phyloP scores from a whole-genome alignment of 441 rosid genomes.

The Aleurites moluccanus region DNA sequence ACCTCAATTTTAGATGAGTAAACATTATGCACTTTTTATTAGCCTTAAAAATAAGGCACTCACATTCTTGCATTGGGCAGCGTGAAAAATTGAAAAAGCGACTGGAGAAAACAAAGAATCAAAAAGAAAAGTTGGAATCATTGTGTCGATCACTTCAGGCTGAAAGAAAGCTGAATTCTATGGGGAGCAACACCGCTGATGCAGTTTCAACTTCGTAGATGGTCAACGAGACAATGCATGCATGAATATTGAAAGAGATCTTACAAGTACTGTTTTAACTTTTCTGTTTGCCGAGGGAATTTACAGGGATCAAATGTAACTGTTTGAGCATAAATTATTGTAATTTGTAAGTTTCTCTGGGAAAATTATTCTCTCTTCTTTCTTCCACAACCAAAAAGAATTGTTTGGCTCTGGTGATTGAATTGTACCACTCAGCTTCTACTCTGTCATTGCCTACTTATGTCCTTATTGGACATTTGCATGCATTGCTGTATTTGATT shows the following conservation, averaged over 20 bases:
- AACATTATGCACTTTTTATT: not conserved
- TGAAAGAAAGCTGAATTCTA: slow-evolving; percentile 64
- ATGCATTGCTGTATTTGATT: no score
- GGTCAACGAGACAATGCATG: slow-evolving; percentile 13
- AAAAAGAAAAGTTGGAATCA: slow-evolving; percentile 88
- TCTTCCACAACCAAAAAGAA: not conserved
- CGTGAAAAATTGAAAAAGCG: slow-evolving; percentile 76
- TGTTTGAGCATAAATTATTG: not conserved
- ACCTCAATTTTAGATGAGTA: not conserved
- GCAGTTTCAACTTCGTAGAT: slow-evolving; percentile 15
- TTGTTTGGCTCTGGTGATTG: not conserved
- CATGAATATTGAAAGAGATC: not conserved
- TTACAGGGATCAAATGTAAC: not conserved
- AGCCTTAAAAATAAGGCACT: not conserved
- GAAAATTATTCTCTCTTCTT: not conserved
- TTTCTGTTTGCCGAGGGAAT: not conserved
- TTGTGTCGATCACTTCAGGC: slow-evolving; percentile 92
- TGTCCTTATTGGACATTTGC: no score
- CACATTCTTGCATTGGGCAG: slow-evolving; percentile 37
- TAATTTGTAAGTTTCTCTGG: slow-evolving; percentile 27
- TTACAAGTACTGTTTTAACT: not conserved
- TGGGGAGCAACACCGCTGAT: slow-evolving; percentile 30
- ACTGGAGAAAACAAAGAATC: slow-evolving; percentile 85
- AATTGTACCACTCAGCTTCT: not conserved
- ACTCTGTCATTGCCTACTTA: not conserved